Evolutionary conservation across 164 flowering plant species (phyloP), one percentile per base, ranked within the genome.

Genomic region (Brasenia schreberi): DNA sequence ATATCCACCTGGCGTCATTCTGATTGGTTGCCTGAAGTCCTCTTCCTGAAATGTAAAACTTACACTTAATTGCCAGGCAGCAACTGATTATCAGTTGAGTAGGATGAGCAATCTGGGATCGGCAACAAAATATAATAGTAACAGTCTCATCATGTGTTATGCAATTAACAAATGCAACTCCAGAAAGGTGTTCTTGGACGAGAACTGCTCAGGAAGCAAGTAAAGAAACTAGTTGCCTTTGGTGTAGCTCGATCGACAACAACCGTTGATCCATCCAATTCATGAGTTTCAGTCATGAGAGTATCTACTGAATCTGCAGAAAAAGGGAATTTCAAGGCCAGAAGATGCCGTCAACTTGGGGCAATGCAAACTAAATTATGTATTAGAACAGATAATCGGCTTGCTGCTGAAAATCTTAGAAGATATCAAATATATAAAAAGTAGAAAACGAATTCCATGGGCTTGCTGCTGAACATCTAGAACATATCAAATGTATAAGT

Each of bases 211-310:
- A 49, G 6, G 27, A 72, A 44, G 56, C 19, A 44, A 7, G 9
- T 19, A 11, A 18, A 71, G 42, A n/a, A 43, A 18, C 59, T 14
- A 61, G 70, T 72, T 80, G 67, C 99, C 99, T 90, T 95, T 5
- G 97, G 99, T 42, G 99, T 95, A 64, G 99, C 99, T 66, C 99
- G 78, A 69, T 95, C 99, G 71, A 95, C 98, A 70, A 87, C 97
- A 18, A 95, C 75, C 9, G 89, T 78, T 42, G 97, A 85, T 69
- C 94, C 99, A 66, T 87, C 99, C 81, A 95, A 68, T 67, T 95
- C 99, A 78, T 95, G 99, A 71, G 91, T 87, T 58, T 92, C 97
- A 43, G 70, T 67, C 97, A 95, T 92, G 74, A 95, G 75, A 65
- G 71, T 84, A 67, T 95, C 97, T 71, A 95, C 99, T 63, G 97